Conservation (phyloP, 148 eudicot species). For the Rhododendron molle region DNA sequence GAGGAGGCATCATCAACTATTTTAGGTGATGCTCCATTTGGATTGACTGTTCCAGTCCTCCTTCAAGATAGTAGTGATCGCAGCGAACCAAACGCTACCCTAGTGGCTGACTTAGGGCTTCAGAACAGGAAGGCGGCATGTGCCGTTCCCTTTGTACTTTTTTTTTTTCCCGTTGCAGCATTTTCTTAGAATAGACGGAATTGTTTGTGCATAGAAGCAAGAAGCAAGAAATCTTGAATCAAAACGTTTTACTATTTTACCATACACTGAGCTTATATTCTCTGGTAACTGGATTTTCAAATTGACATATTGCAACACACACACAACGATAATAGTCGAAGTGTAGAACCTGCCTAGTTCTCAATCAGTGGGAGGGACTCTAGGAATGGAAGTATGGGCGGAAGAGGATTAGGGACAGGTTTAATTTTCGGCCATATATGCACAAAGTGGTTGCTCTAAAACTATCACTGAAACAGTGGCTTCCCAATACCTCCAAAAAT, state of each 20-base stretch:
- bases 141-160: not conserved
- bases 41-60: not conserved
- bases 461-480: no score
- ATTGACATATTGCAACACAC: no score
- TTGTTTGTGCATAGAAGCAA: not conserved
- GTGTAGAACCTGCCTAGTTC: no score
- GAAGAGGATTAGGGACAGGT: no score
- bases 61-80: not conserved
- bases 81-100: not conserved
- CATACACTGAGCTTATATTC: not conserved
- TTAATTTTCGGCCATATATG: no score
- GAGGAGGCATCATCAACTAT: not conserved
- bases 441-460: no score
- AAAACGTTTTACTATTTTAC: not conserved
- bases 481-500: no score
- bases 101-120: not conserved
- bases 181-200: not conserved
- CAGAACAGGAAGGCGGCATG: not conserved
- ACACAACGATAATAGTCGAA: no score
- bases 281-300: not conserved
- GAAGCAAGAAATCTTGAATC: not conserved
- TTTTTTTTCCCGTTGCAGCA: not conserved
- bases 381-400: no score
- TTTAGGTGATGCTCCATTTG: not conserved
- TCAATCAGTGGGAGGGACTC: no score